Evolutionary conservation across 352 stramenopile species (phyloP), one percentile per base, ranked within the genome.

Genomic region (Globisporangium perplexum): DNA sequence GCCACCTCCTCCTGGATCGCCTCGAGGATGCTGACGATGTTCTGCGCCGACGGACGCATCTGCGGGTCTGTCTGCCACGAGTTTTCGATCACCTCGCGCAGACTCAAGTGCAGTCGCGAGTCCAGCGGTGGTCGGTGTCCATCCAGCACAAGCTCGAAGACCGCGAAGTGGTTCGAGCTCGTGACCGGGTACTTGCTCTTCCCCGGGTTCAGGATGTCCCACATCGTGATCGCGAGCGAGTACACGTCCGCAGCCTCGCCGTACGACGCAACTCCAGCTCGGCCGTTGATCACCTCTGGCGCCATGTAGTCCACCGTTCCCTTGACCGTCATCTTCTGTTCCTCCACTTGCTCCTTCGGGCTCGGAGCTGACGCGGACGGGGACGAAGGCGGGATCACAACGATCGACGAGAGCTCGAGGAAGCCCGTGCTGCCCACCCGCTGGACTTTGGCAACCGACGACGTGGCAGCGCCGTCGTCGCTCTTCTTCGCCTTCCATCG

Each of bases 291-390:
- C 63, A 92, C 65, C 53, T 92, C 81, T 1, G 81, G 81, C 18
- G 81, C 66, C 78, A 92, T 91, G 64, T 88, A 90, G 53, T 70
- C 64, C 24, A 88, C 73, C 2, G 82, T 92, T 11, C 82, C 82
- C 2, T 71, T 77, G 44, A 92, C 77, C 4, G 72, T 79, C 74
- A 85, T 86, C 43, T 76, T 76, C 18, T 53, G 49, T 7, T 39
- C 38, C 20, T 12, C 23, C 18, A 41, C 28, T 2, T 49, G 39
- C 2, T 43, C 39, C 15, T 50, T 49, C 18, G 36, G 49, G 28
- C 36, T 55, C 24, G 24, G 44, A 1, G 36, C 33, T 35, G 36
- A 31, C 15, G 36, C 20, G 14, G 44, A 59, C 33, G 22, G 31
- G 18, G 45, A 5, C 7, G 23, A 38, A 1, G 31, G 49, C 7